Evolutionary conservation across 2,329 filamentous ascomycete species (phyloP).

Genomic region (Pseudogymnoascus sp.): DNA sequence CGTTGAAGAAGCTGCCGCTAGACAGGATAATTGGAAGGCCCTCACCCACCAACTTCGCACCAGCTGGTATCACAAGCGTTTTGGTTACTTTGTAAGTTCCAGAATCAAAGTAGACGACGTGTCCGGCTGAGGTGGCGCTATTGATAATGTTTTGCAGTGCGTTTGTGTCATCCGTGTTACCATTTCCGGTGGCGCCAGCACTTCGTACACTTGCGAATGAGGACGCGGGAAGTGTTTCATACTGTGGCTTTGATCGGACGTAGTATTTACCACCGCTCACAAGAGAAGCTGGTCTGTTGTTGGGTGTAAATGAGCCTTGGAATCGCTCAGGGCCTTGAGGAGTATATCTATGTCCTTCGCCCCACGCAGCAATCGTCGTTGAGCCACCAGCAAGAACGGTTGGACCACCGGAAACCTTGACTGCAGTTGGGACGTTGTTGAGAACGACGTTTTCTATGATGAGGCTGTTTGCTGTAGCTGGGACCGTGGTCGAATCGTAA

Average conservation of each 20-base stretch:
- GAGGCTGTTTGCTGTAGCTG: conserved; percentile 66
- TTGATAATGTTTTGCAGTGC: conserved; percentile 53
- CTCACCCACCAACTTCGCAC: conserved; percentile 36
- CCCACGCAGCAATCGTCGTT: conserved; percentile 61
- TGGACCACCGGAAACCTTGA: conserved; percentile 51
- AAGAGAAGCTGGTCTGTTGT: conserved; percentile 38
- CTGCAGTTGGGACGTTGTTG: conserved; percentile 55
- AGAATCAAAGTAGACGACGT: conserved; percentile 51
- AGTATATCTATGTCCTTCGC: conserved; percentile 70
- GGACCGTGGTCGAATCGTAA: conserved; percentile 44
- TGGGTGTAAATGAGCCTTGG: conserved; percentile 39
- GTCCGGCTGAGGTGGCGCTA: conserved; percentile 40
- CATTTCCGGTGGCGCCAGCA: conserved; percentile 46
- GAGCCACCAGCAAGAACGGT: conserved; percentile 60
- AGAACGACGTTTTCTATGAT: conserved; percentile 86
- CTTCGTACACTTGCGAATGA: conserved; percentile 41
- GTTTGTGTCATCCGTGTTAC: conserved; percentile 51
- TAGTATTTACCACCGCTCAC: conserved; percentile 44
- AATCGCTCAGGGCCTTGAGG: conserved; percentile 37
- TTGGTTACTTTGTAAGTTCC: conserved; percentile 48
- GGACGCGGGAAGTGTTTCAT: conserved; percentile 35
- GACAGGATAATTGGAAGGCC: conserved; percentile 37
- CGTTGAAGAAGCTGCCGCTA: conserved; percentile 39
- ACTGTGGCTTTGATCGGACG: conserved; percentile 50
- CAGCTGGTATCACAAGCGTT: conserved; percentile 42